Conservation (phyloP, 129 eudicot species). For the Tagetes erecta region DNA sequence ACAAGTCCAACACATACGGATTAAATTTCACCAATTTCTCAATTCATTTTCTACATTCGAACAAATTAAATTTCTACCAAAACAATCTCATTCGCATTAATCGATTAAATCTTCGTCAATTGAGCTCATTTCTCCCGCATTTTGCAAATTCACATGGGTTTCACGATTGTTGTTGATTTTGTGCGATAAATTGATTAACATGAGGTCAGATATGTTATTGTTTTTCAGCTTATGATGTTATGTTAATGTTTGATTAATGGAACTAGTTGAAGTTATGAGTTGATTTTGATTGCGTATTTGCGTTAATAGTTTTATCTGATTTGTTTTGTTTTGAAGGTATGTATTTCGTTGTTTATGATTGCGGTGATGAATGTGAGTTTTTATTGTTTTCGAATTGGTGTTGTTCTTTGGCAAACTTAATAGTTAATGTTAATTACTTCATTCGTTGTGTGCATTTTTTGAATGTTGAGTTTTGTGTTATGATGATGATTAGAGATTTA, state of each 20-base stretch:
- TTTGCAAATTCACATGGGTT: slow-evolving; percentile 12
- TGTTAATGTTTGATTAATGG: neutral
- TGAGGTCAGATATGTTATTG: slow-evolving; percentile 18
- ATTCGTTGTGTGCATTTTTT: too few species aligned
- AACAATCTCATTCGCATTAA: slow-evolving; percentile 9
- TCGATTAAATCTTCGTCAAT: slow-evolving; percentile 7
- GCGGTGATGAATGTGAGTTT: slow-evolving; percentile 2
- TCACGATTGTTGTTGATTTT: neutral
- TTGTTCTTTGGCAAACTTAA: neutral
- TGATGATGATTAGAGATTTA: slow-evolving; percentile 3
- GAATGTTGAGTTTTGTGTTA: neutral
- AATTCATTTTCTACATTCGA: neutral
- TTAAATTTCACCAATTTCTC: slow-evolving; percentile 8
- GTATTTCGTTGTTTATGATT: neutral
- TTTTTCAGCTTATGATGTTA: slow-evolving; percentile 5
- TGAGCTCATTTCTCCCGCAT: slow-evolving; percentile 6
- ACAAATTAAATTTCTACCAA: neutral
- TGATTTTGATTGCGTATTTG: slow-evolving; percentile 5
- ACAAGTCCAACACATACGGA: slow-evolving; percentile 18
- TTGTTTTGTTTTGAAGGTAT: neutral
- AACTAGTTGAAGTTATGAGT: slow-evolving; percentile 1
- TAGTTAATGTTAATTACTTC: too few species aligned
- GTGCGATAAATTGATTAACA: neutral
- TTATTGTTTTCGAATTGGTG: neutral
- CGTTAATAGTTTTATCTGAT: slow-evolving; percentile 1